Base-by-base conservation (phyloP, 192 early-diverging fungal species). In the Mortierella antarctica region DNA sequence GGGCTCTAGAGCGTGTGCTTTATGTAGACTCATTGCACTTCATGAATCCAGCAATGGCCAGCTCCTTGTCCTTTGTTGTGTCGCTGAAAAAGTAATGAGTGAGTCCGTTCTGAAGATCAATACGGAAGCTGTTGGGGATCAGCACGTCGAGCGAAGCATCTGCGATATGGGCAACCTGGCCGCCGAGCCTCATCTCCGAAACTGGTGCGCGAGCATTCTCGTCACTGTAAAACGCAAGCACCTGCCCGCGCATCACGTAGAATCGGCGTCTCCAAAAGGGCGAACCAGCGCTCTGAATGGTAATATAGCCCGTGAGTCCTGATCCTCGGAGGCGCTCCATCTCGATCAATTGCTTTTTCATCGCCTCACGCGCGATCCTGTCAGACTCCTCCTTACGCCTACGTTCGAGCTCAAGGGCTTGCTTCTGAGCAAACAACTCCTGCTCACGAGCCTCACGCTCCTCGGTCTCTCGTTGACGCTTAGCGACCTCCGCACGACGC, bases 191-290 rank as follows among this genome's bases (percentile, higher is more conserved):
- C 59, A 87, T 62, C 15, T 82, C 69, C 50, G 83, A 79, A 21
- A 84, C 68, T 7, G 84, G 84, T 5, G 70, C 60, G 31, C 83
- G 80, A 18, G 74, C 78, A 31, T 68, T 78, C 61, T 86, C 84
- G 42, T 88, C 88, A 13, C 84, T 72, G 69, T 85, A 91, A 14
- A 89, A 66, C 0, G 78, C 76, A 17, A 91, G 48, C 21, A 62
- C 81, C 49, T 83, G 81, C 21, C 84, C 86, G n/a, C 83, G 82
- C 71, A 91, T 85, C 44, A 82, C 71, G 72, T 89, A 91, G 70
- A 83, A 91, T 10, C 89, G 86, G 49, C 89, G 83, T 57, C 84
- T 87, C 89, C 88, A 91, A 62, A 88, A 86, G 73, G 87, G 74
- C 45, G 67, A 77, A 42, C 82, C 85, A 62, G 76, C 82, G 44